phyloP scores from a whole-genome alignment of 177 flowering plant species.

The Vitis hybrid region DNA sequence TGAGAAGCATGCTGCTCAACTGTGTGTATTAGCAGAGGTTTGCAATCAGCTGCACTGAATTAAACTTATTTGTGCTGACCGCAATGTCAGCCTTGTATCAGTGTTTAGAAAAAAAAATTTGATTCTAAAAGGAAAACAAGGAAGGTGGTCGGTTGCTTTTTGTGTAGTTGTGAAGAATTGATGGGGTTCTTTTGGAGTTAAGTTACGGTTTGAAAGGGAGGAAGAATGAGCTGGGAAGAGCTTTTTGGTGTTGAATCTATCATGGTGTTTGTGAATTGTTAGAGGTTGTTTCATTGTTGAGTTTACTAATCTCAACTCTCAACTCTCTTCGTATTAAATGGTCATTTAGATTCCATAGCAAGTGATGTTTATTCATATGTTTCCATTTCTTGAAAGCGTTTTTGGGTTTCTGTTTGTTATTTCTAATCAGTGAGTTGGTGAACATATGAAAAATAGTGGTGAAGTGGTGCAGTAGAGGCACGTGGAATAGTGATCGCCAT shows the following conservation, averaged over 20 bases:
- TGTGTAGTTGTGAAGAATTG: too few relatives aligned
- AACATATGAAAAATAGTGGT: not conserved
- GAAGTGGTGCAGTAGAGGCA: too few relatives aligned
- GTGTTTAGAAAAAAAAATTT: constrained; percentile 30
- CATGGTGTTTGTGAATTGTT: not conserved
- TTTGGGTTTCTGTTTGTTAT: not conserved
- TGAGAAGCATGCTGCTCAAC: constrained; percentile 63
- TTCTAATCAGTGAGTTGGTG: not conserved
- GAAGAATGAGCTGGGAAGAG: not conserved
- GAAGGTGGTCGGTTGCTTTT: too few relatives aligned
- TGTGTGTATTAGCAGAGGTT: constrained; percentile 65
- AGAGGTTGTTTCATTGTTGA: constrained; percentile 3
- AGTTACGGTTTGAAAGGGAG: not conserved
- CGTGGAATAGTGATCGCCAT: too few relatives aligned
- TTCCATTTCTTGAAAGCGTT: not conserved
- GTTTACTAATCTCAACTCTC: too few relatives aligned
- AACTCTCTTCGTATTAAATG: too few relatives aligned
- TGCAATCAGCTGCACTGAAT: constrained; percentile 59
- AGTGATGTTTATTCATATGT: not conserved
- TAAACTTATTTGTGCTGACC: constrained; percentile 61
- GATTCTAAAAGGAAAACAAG: too few relatives aligned
- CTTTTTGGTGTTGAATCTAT: not conserved
- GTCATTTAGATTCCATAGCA: too few relatives aligned
- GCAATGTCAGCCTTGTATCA: constrained; percentile 50
- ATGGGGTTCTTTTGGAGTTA: too few relatives aligned